Evolutionary conservation across 2,329 filamentous ascomycete genomes (phyloP).

Genomic region (Colletotrichum zoysiae): DNA sequence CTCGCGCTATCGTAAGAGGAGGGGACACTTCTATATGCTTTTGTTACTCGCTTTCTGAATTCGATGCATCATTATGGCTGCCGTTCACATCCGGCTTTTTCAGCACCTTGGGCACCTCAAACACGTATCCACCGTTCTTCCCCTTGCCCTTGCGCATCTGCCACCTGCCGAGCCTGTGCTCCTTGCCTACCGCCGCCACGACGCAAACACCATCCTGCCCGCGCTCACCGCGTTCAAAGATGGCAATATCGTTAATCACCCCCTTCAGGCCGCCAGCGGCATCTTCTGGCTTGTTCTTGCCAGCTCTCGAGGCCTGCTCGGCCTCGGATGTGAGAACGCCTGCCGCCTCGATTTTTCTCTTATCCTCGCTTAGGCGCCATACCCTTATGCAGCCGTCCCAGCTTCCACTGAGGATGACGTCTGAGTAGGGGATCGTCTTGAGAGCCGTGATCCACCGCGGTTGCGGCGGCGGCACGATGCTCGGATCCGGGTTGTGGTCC

Average conservation of each 20-base stretch:
- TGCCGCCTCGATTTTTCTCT: constrained; percentile 78
- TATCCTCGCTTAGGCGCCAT: constrained; percentile 89
- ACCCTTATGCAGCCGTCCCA: constrained; percentile 92
- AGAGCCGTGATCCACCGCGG: constrained; percentile 94
- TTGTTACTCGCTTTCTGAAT: constrained; percentile 42
- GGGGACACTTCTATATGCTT: constrained; percentile 30
- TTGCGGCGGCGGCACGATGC: constrained; percentile 72
- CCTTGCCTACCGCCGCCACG: constrained; percentile 86
- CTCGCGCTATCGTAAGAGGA: background rate
- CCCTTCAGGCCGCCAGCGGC: constrained; percentile 63
- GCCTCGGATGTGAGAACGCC: constrained; percentile 66
- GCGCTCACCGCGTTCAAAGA: constrained; percentile 86
- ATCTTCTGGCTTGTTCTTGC: constrained; percentile 42
- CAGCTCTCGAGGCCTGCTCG: constrained; percentile 34
- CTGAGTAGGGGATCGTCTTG: constrained; percentile 87
- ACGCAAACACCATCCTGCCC: constrained; percentile 84
- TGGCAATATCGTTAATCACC: constrained; percentile 87
- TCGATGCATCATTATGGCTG: constrained; percentile 46
- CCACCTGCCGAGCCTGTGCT: constrained; percentile 89
- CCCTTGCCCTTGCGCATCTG: constrained; percentile 68
- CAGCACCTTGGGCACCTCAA: constrained; percentile 76
- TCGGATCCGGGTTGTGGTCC: constrained; percentile 72
- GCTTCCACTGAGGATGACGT: constrained; percentile 90
- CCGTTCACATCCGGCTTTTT: constrained; percentile 51
- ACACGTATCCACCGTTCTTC: constrained; percentile 88